A percentile compares a stretch with the other conserved stretches of the same genome.
Conservation (phyloP, 305 asterid species). For the Solanum chacoense region DNA sequence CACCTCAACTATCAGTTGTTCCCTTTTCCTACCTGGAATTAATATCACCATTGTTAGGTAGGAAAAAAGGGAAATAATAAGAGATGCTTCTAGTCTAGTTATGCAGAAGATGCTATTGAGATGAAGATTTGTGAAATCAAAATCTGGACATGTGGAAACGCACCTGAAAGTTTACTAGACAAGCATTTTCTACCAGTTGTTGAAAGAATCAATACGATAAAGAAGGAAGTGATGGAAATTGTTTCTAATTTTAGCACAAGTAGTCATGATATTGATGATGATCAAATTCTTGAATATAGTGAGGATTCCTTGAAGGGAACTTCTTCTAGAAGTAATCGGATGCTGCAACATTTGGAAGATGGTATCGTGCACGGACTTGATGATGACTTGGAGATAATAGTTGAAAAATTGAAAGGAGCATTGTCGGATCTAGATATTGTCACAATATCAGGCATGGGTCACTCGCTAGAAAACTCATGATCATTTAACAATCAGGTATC, state of each 20-base stretch:
- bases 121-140: not conserved
- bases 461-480: too few relatives aligned
- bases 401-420: not conserved
- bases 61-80: not conserved
- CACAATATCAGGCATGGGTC: not conserved
- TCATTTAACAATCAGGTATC: too few relatives aligned
- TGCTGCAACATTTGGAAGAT: not conserved
- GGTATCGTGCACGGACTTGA: not conserved
- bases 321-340: too few relatives aligned
- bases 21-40: too few relatives aligned
- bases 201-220: too few relatives aligned
- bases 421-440: not conserved
- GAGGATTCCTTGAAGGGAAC: too few relatives aligned
- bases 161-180: not conserved
- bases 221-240: too few relatives aligned
- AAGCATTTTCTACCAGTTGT: not conserved
- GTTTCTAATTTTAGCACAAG: too few relatives aligned
- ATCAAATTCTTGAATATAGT: too few relatives aligned
- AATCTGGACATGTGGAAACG: not conserved
- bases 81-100: not conserved
- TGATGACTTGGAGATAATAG: not conserved
- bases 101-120: not conserved
- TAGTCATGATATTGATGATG: too few relatives aligned
- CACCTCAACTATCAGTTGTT: too few relatives aligned
- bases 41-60: too few relatives aligned